phyloP scores from a whole-genome alignment of 441 rosid genomes.

The Macaranga tanarius region DNA sequence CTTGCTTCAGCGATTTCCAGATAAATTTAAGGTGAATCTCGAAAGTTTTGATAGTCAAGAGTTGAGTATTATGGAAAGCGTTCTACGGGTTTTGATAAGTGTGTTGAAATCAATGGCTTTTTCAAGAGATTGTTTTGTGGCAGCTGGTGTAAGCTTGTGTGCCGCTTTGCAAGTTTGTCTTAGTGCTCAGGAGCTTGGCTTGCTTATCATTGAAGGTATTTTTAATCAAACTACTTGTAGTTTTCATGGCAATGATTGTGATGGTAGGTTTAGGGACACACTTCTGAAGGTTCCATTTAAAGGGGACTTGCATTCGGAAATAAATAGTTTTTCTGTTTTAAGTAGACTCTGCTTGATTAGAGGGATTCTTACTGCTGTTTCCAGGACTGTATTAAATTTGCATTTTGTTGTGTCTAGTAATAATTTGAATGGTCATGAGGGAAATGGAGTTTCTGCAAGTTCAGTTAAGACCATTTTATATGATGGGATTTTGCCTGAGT shows the following conservation, averaged over 20 bases:
- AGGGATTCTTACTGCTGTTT: constrained; percentile 93
- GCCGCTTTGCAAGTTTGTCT: constrained; percentile 86
- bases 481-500: constrained; percentile 82
- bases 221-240: constrained; percentile 39
- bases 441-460: constrained; percentile 28
- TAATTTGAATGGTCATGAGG: constrained; percentile 31
- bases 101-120: constrained; percentile 66
- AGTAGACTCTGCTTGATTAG: constrained; percentile 93
- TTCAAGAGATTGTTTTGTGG: constrained; percentile 90
- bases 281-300: constrained; percentile 59
- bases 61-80: constrained; percentile 49
- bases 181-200: constrained; percentile 61
- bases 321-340: constrained; percentile 56
- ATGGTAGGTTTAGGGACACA: constrained; percentile 40
- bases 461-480: constrained; percentile 64
- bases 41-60: constrained; percentile 33
- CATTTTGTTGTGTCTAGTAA: constrained; percentile 43
- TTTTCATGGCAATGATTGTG: constrained; percentile 26
- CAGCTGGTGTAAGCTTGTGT: constrained; percentile 90
- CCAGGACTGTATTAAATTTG: constrained; percentile 65
- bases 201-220: constrained; percentile 67
- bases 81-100: constrained; percentile 54
- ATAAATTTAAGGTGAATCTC: constrained; percentile 41
- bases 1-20: constrained; percentile 83
- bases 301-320: constrained; percentile 64